Percentiles rank a stretch among this genome's conserved stretches.
Evolutionary conservation across 192 early-diverging fungal genomes (phyloP).

Genomic region (Glomus cerebriforme): DNA sequence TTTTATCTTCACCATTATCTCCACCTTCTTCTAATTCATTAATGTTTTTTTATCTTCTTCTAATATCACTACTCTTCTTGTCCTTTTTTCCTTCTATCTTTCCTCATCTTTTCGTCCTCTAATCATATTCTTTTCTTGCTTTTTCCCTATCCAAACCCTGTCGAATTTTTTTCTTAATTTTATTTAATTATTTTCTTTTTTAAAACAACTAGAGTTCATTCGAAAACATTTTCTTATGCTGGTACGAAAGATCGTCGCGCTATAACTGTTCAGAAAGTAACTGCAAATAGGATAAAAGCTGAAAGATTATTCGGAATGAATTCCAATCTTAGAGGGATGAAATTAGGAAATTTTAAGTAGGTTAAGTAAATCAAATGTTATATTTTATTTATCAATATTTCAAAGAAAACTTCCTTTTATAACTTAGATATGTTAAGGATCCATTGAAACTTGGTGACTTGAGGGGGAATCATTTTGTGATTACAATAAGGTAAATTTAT

Average conservation of each 20-base stretch:
- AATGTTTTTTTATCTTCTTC: no score
- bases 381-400: neutral
- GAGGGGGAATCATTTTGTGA: constrained; percentile 87
- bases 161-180: neutral
- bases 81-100: no score
- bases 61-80: no score
- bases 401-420: neutral
- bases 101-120: neutral
- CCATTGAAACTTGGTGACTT: constrained; percentile 83
- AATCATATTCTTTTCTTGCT: no score
- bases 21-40: no score
- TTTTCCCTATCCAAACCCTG: neutral
- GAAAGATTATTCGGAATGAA: constrained; percentile 61
- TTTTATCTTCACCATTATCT: no score
- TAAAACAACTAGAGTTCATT: constrained; percentile 40
- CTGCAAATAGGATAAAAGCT: constrained; percentile 61
- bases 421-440: constrained; percentile 53
- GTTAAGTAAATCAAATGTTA: neutral
- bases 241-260: constrained; percentile 96
- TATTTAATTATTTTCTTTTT: neutral
- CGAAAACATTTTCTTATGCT: constrained; percentile 74
- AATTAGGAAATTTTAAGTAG: constrained; percentile 74
- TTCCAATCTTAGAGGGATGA: constrained; percentile 52
- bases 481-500: constrained; percentile 66
- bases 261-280: constrained; percentile 84